Conservation (phyloP, 2,329 filamentous ascomycete genomes). For the Colletotrichum sp. region DNA sequence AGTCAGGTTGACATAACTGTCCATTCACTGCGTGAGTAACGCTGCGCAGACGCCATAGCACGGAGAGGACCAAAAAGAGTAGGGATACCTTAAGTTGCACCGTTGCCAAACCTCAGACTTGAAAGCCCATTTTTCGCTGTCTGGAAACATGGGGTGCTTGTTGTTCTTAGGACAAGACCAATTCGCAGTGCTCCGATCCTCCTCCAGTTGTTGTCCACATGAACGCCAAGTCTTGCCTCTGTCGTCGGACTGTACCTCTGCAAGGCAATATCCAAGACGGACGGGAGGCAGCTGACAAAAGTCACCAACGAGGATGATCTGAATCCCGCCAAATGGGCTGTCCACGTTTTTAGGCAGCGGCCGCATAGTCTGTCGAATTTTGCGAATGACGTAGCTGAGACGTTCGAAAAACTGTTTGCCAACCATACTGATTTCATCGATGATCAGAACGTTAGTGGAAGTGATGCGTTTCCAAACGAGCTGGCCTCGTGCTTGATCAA, state of each 20-base stretch:
- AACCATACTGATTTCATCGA: slow-evolving; percentile 72
- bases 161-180: slow-evolving; percentile 26
- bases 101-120: slow-evolving; percentile 57
- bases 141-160: slow-evolving; percentile 40
- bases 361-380: background rate
- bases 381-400: slow-evolving; percentile 53
- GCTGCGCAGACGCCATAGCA: background rate
- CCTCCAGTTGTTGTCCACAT: background rate
- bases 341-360: background rate
- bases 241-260: background rate
- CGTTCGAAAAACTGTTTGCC: slow-evolving; percentile 66
- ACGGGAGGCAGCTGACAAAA: background rate
- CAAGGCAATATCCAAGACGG: background rate
- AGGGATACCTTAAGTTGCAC: slow-evolving; percentile 49
- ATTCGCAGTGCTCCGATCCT: background rate
- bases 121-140: slow-evolving; percentile 67
- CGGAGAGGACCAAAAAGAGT: background rate
- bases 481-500: slow-evolving; percentile 12
- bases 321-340: background rate
- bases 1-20: slow-evolving; percentile 51
- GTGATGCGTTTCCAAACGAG: slow-evolving; percentile 40
- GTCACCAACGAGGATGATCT: background rate
- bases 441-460: slow-evolving; percentile 61
- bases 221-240: background rate
- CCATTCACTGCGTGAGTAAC: background rate